Evolutionary conservation across 139 green algal species (phyloP).

Genomic region (Yamagishiella unicocca): DNA sequence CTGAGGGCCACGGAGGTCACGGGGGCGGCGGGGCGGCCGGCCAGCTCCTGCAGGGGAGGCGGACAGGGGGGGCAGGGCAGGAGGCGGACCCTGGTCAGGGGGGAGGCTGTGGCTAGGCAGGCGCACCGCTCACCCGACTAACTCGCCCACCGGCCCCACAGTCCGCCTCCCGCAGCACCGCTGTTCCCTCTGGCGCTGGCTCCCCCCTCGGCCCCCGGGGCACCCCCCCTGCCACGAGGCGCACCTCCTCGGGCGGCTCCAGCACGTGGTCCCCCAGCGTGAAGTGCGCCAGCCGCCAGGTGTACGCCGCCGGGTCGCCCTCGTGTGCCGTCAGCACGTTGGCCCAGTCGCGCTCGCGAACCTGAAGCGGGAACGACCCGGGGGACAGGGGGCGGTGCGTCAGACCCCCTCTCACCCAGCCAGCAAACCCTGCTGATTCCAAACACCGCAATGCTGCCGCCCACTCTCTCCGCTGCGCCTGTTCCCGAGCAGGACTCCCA

Average conservation of each 20-base stretch:
- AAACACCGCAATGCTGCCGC: no score
- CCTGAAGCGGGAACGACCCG: conserved; percentile 51
- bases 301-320: conserved; percentile 87
- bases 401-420: no score
- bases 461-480: no score
- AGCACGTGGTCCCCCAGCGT: conserved; percentile 81
- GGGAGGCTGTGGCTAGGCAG: neutral
- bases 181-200: neutral
- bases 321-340: conserved; percentile 96
- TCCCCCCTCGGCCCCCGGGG: neutral
- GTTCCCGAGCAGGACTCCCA: no score
- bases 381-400: no score
- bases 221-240: neutral
- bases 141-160: neutral
- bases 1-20: conserved; percentile 82
- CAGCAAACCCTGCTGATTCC: no score
- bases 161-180: neutral
- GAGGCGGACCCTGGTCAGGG: neutral
- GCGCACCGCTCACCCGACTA: neutral
- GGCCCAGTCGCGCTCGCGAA: conserved; percentile 96
- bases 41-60: conserved; percentile 27
- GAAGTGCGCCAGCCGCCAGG: conserved; percentile 90
- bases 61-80: neutral
- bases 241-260: conserved; percentile 58
- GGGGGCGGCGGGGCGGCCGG: conserved; percentile 45